Base-by-base conservation (phyloP, 208 protist species). In the Spironucleus salmonicida region DNA sequence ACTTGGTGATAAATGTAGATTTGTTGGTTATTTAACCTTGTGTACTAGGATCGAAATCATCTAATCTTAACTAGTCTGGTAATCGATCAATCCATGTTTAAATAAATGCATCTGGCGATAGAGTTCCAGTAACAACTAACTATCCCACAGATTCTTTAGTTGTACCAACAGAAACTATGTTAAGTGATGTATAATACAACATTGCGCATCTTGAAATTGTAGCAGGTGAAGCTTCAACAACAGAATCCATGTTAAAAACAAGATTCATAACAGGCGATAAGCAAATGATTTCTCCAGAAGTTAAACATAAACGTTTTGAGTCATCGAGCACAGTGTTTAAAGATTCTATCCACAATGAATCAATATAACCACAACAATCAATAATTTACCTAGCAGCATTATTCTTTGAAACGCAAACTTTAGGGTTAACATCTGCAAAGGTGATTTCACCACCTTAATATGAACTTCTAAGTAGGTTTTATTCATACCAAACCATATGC, bases 261-360 rank as follows among this genome's bases (percentile, higher is more conserved):
- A 82, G 39, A 29, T 27, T 82, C 84, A 98, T 92, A 77, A 41
- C 1, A 34, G 41, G 27, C 19, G 67, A 96, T 32, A 82, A 38
- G 9, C 40, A 15, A 57, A 82, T 81, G 32, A 75, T 75, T 57
- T 81, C 59, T 90, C 42, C 90, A 89, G 41, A 92, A 79, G 93
- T 90, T 26, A 98, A 85, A 82, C 92, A 97, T 0, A 98, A 86
- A 76, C 94, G 88, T 85, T 95, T 96, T 86, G 94, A 95, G 82
- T 98, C 93, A 84, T 98, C 94, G 9, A 97, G 85, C 1, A 97
- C 93, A 9, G 93, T 96, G 85, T 98, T 98, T 91, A 97, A 92
- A 80, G 93, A 95, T 81, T 98, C 94, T 87, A 98, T 97, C 93
- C 94, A 98, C 15, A 97, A 76, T 1, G 94, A 89, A 81, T 98